Evolutionary conservation across 257 asterid genomes (phyloP), one percentile per base, ranked within the genome.

Genomic region (Nicotiana paniculata): DNA sequence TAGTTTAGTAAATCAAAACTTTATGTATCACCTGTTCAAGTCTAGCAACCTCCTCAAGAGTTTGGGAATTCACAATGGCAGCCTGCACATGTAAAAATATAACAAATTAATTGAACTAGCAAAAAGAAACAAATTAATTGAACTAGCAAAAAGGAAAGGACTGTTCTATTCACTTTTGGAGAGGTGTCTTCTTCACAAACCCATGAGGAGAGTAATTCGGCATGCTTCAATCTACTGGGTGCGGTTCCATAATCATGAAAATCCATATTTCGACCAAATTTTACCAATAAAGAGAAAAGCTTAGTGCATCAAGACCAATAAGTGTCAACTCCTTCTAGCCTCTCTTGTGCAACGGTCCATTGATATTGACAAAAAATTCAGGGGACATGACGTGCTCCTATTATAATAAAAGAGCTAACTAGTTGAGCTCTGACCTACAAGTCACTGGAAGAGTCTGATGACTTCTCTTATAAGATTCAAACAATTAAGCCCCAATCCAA

Each of bases 1-100:
- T 75, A 51, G 8, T 15, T 51, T 75, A 15, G 46, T 48, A 79
- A 79, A 15, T 39, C 72, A 62, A 62, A 17, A 6, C 6, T 58
- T 16, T 72, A 81, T 43, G 85, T 80, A 79, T 86, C 79, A 93
- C 99, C 99, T 96, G 97, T 88, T 96, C 99, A 85, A 96, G 99
- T 90, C 97, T 92, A 67, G 99, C 97, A 85, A 96, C 98, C 90
- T 96, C 98, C 89, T 96, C 99, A 62, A 96, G 97, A 81, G 99
- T 93, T 88, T 95, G 98, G 66, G 99, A 91, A 85, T 94, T 96
- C 84, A 91, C 92, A 84, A 96, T 96, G 82, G 99, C 99, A 91
- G 99, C 98, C 98, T 96, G 94, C 90, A 90, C 3, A 81, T 70
- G 75, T 74, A 81, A 39, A 39, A n/a, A 70, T 84, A 46, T 21